Base-by-base conservation (phyloP, 116 monocot species). In the Phalaenopsis hybrid region DNA sequence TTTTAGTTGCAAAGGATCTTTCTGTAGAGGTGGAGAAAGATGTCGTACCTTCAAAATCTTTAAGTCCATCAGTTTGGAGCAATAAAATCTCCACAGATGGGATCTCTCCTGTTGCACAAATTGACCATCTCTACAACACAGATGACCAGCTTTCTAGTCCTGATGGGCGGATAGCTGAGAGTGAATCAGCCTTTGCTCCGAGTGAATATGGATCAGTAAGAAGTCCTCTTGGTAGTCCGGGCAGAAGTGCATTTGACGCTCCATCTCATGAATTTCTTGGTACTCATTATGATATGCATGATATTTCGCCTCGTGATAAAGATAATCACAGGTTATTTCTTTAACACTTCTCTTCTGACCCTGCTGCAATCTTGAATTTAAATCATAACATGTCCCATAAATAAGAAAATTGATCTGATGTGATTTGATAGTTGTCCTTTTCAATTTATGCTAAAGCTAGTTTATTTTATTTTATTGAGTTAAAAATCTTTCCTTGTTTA, bases 221-320 rank as follows among this genome's bases (percentile, higher is more conserved):
- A 80, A 95, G 93, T 72, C 86, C 89, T 74, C 82, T 86, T 78
- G 79, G 81, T 46, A 93, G 92, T 89, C 92, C 95, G 34, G 87
- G 89, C 76, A 89, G 87, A 88, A 88, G 79, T 82, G 79, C 86
- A 41, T 84, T 86, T 45, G 98, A 88, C 6, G 88, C 81, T 80
- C 87, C 89, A 49, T 82, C 87, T 81, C 82, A 81, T 75, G 83
- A 84, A 37, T 81, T 87, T 74, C 59, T 82, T 70, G 78, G 84
- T 57, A 48, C 86, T 33, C 78, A 79, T 33, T 84, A 81, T 84
- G 87, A 57, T 4, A 55, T 79, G 17, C 80, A 86, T 83, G 91
- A 89, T 81, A 18, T 31, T 46, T 96, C 94, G n/a, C 92, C 90
- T 4, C 90, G 76, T 45, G 83, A 74, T 81, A 91, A 88, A 87